Base-by-base conservation (phyloP, 139 green algal species). In the Chlamydomonas sp. region DNA sequence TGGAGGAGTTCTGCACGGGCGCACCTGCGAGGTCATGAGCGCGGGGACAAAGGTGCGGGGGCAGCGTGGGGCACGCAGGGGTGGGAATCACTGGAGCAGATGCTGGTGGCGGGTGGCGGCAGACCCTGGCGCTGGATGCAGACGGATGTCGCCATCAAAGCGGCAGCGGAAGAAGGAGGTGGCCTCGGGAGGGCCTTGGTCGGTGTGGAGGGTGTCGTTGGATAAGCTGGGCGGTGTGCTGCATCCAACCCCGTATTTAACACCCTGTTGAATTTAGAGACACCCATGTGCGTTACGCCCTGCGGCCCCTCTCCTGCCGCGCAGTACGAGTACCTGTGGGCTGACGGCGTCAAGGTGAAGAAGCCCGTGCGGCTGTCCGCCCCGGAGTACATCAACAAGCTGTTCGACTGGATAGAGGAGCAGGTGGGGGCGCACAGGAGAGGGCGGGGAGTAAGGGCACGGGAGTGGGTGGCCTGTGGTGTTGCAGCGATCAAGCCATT, bases 311-410 rank as follows among this genome's bases (percentile, higher is more conserved):
- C 31, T 49, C 31, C 31, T 49, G 31, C 31, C 31, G 2, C 87
- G 91, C 94, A 98, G 95, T 99, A 98, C 87, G 98, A 99, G 91
- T 99, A 99, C 90, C 91, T 98, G 8, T 99, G 98, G 98, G 97
- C 97, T 2, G 98, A 99, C 85, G 97, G 98, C 5, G 93, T 99
- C 0, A 98, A 98, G 83, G 91, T 98, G 18, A 99, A 98, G 86
- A 99, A 97, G 91, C 98, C 98, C 0, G 91, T 99, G 61, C 94
- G 97, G 88, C 88, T 98, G 57, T 97, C 94, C 3, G 98, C 98
- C 8, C 97, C 97, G 9, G 95, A 99, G 90, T 99, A 99, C 93
- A 94, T 99, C 71, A 97, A 98, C 87, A 94, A 96, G 60, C 93
- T 99, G 67, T 99, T 99, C 88, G 96, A 99, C 88, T 99, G 98